Conservation (phyloP, 768 basidiomycete genomes). For the Melanogaster broomeanus region DNA sequence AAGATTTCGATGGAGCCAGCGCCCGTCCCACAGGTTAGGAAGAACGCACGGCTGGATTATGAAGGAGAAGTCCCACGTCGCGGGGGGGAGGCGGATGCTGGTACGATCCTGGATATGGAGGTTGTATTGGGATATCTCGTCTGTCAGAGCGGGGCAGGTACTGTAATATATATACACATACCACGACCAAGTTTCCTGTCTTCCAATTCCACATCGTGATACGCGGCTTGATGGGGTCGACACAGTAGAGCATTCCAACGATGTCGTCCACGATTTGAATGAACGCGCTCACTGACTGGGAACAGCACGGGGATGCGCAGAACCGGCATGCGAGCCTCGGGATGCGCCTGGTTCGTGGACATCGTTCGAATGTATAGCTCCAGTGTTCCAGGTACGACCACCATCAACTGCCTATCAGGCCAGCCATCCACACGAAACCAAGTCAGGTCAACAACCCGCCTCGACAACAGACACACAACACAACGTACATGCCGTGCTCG, state of each 20-base stretch:
- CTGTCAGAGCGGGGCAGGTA: neutral
- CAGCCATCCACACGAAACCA: neutral
- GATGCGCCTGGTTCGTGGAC: slow-evolving; percentile 43
- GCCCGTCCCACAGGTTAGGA: slow-evolving; percentile 37
- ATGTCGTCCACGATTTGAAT: slow-evolving; percentile 58
- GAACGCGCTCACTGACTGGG: slow-evolving; percentile 32
- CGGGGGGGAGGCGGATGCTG: slow-evolving; percentile 21
- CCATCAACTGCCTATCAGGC: slow-evolving; percentile 8
- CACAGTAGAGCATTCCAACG: slow-evolving; percentile 47
- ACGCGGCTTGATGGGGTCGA: slow-evolving; percentile 23
- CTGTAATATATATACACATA: slow-evolving; percentile 27
- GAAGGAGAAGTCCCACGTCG: slow-evolving; percentile 48
- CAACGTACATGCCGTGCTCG: no score
- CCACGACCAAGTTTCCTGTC: slow-evolving; percentile 42
- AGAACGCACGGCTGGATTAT: slow-evolving; percentile 44
- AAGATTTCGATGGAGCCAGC: slow-evolving; percentile 46
- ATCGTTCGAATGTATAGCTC: slow-evolving; percentile 49
- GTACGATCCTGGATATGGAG: slow-evolving; percentile 30
- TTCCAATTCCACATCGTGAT: slow-evolving; percentile 54
- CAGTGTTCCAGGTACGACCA: slow-evolving; percentile 14
- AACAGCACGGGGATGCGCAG: slow-evolving; percentile 27
- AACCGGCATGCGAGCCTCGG: slow-evolving; percentile 35
- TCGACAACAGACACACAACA: slow-evolving; percentile 10
- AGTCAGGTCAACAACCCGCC: no score
- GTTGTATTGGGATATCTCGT: neutral